Evolutionary conservation across 2,329 filamentous ascomycete genomes (phyloP), one percentile per base, ranked within the genome.

Genomic region (Knoxdaviesia capensis): DNA sequence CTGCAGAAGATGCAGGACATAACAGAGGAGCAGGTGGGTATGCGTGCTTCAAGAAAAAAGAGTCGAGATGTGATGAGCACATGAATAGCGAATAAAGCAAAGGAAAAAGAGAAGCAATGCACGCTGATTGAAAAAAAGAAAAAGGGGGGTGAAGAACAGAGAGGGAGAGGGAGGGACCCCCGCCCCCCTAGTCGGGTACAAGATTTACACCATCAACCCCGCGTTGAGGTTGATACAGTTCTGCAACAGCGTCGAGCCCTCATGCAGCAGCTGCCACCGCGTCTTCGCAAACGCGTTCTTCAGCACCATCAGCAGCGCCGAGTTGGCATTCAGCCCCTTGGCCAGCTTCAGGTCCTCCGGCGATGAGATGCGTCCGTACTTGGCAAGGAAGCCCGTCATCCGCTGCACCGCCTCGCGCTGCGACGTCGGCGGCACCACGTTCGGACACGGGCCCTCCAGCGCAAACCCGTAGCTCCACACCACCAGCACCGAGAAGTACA

Each of bases 401-500:
- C 88, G 78, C 36, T 63, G 67, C 38, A 80, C 69, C 55, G 80
- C 78, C 47, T 83, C 78, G 9, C 75, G 69, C 40, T 68, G 66
- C 1, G 66, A 77, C 34, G 56, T 58, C 43, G 81, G 73, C 20
- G 62, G 60, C 50, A 59, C 67, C 41, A 60, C 53, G 4, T 58
- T 60, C 6, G 68, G 62, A 44, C 82, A 73, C 0, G 85, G 72
- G 0, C 90, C 90, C 50, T 96, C 90, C 20, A 93, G 64, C 0
- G 88, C 86, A 54, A 77, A 94, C 3, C 87, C 88, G 52, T 96
- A 98, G 46, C 77, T 85, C 90, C 90, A 98, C 1, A 96, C 82
- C 28, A 94, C 84, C 9, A 98, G 68, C 0, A 79, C 77, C 1
- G 90, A 84, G 54, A 94, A 92, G 59, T 94, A 98, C 41, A 96